phyloP scores from a whole-genome alignment of 1,284 basidiomycete genomes.

The Gymnopus androsaceus region DNA sequence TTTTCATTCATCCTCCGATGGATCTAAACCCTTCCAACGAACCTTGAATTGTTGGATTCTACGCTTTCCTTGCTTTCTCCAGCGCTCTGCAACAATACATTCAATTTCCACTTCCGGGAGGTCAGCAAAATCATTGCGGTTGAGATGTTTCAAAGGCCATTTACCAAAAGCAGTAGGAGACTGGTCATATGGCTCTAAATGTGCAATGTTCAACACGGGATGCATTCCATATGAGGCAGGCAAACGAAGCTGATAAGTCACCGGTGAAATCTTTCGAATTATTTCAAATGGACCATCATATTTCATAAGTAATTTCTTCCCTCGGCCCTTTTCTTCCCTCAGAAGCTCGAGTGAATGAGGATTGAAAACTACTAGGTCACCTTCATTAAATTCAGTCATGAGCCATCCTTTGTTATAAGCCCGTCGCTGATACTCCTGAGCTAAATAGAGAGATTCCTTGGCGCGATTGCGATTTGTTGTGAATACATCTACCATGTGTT shows the following conservation, averaged over 20 bases:
- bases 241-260: constrained; percentile 11
- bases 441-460: constrained; percentile 25
- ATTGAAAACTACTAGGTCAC: constrained; percentile 28
- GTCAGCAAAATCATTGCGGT: constrained; percentile 15
- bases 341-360: constrained; percentile 23
- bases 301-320: constrained; percentile 14
- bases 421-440: constrained; percentile 23
- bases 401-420: constrained; percentile 25
- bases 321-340: constrained; percentile 17
- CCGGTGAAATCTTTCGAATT: constrained; percentile 11
- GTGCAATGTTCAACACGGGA: constrained; percentile 12
- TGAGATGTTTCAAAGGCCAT: neutral
- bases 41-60: constrained; percentile 18
- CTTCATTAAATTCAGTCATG: constrained; percentile 25
- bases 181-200: constrained; percentile 6
- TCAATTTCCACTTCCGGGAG: constrained; percentile 19
- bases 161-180: constrained; percentile 9
- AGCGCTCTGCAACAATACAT: constrained; percentile 16
- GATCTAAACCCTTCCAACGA: constrained; percentile 9
- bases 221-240: constrained; percentile 11
- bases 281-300: constrained; percentile 17
- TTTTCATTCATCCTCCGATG: constrained; percentile 8
- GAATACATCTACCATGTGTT: constrained; percentile 23
- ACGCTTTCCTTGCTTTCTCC: constrained; percentile 14
- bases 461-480: constrained; percentile 20